Conservation (phyloP, 2,329 filamentous ascomycete genomes). For the Xylariaceae sp. region DNA sequence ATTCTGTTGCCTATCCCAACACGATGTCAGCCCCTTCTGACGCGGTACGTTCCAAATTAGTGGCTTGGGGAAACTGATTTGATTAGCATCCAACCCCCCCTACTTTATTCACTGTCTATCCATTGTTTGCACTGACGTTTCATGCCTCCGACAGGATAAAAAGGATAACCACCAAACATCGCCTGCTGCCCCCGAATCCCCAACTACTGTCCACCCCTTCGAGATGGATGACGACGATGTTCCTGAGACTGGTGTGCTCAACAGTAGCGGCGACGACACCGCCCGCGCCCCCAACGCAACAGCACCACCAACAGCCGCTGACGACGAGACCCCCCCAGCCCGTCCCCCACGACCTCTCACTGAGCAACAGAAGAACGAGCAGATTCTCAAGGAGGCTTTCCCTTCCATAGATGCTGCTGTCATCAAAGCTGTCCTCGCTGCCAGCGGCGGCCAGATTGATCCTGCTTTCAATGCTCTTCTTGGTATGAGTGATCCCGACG, state of each 20-base stretch:
- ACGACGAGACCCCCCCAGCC: constrained; percentile 50
- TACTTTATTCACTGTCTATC: constrained; percentile 1
- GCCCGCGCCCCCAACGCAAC: constrained; percentile 25
- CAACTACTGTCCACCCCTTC: constrained; percentile 60
- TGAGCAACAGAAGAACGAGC: constrained; percentile 79
- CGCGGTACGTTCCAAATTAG: constrained; percentile 25
- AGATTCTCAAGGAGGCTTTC: constrained; percentile 90
- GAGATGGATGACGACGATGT: constrained; percentile 69
- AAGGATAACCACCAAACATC: constrained; percentile 39
- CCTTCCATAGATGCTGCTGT: constrained; percentile 75
- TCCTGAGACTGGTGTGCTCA: constrained; percentile 54
- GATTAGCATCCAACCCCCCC: constrained; percentile 4
- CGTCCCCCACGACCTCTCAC: constrained; percentile 83
- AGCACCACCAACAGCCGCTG: background rate
- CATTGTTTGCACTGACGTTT: constrained; percentile 11
- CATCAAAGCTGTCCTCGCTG: constrained; percentile 81
- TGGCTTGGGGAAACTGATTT: constrained; percentile 8
- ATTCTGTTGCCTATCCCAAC: constrained; percentile 2
- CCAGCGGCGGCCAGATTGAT: constrained; percentile 84
- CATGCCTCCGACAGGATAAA: constrained; percentile 26
- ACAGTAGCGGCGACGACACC: constrained; percentile 37
- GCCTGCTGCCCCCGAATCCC: constrained; percentile 54
- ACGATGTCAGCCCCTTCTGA: constrained; percentile 33
- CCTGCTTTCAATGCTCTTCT: constrained; percentile 93
- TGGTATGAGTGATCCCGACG: constrained; percentile 77